Base-by-base conservation (phyloP, 345 rosid species). In the Gossypium rotundifolium region DNA sequence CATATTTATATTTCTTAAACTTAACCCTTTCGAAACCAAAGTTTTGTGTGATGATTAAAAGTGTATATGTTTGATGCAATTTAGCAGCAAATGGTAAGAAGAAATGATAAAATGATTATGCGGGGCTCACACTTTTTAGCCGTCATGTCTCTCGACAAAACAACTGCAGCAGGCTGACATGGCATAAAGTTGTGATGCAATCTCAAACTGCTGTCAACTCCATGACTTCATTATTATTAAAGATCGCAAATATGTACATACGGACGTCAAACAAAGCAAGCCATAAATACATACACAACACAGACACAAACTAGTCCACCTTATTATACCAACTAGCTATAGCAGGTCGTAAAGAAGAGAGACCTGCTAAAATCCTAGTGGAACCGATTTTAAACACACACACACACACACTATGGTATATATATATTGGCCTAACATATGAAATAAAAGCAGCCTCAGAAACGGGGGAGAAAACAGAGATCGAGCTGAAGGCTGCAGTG, bases 361-460 rank as follows among this genome's bases (percentile, higher is more conserved):
- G 68, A 40, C 48, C 48, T 40, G 48, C 60, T 64, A 40, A 62
- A 64, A 65, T 49, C 69, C 69, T 40, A 67, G 57, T 48, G 57
- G 71, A 67, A 14, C 40, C 57, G 23, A 7, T 67, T 11, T 27
- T 48, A n/a, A 13, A 22, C 55, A 64, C 4, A n/a, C 0, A 29
- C 65, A 33, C 1, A 33, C 40, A 33, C 40, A 33, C 40, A 33
- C 40, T 33, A 33, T 33, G 40, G 40, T 33, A 5, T 33, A 33
- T 33, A 33, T 33, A 33, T 33, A 33, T 33, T 33, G 40, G 40
- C 55, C 40, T 44, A 23, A 45, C 12, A 65, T 49, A 20, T 44
- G 55, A 67, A 27, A 6, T 25, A 14, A 11, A 67, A 46, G n/a
- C 49, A n/a, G 48, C 38, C 54, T 66, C 3, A 14, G 33, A 48